These are phyloP conservation scores for Chenopodium formosanum DNA, from an alignment of 148 eudicot species.

Conservation along the genomic window DNA sequence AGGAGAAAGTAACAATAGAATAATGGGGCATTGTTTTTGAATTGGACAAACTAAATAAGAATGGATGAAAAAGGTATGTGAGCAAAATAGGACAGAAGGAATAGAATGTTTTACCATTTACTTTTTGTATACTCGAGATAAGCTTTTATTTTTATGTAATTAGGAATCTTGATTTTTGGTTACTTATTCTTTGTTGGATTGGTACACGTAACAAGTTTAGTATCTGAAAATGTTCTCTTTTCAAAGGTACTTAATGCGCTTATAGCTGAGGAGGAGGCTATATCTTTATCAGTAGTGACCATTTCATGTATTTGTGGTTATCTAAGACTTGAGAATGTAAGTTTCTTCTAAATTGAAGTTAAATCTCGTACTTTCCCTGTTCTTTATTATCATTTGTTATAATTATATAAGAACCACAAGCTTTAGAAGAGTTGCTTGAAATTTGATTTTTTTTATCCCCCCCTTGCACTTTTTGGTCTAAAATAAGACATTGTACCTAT, in stretches of 20 bases:
- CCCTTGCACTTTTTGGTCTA: background rate
- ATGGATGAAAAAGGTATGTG: no score
- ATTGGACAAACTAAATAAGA: no score
- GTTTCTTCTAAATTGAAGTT: slow-evolving; percentile 25
- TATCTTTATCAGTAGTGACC: slow-evolving; percentile 77
- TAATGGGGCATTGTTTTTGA: no score
- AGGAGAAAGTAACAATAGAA: no score
- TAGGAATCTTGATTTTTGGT: background rate
- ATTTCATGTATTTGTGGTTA: slow-evolving; percentile 83
- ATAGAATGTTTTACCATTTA: background rate
- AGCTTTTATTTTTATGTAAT: background rate
- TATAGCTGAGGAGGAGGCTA: slow-evolving; percentile 85
- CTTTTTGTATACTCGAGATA: background rate
- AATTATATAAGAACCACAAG: background rate
- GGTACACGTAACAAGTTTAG: background rate
- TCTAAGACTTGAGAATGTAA: slow-evolving; percentile 87
- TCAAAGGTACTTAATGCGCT: slow-evolving; percentile 60
- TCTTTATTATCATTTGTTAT: background rate
- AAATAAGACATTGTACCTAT: no score
- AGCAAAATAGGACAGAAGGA: no score
- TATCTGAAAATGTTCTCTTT: slow-evolving; percentile 8
- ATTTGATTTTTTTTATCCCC: background rate
- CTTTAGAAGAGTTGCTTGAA: background rate
- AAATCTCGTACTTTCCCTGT: slow-evolving; percentile 9
- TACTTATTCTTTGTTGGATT: background rate